Conservation (phyloP, 331 rosid genomes). For the Spiraea crenata region DNA sequence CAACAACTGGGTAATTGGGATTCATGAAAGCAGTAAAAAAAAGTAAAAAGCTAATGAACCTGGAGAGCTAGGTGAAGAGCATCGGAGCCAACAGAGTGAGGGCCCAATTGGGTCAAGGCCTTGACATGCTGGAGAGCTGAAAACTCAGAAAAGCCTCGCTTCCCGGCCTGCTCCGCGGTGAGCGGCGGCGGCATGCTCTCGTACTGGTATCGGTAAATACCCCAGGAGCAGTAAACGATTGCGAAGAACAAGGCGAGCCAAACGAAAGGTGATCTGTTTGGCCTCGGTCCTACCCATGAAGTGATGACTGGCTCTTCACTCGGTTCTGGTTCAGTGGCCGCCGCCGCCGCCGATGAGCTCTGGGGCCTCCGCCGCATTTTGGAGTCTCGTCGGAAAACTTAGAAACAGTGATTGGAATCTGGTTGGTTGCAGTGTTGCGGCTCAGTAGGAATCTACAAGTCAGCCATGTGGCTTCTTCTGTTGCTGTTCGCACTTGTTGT, state of each 20-base stretch:
- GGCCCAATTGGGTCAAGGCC: slow-evolving; percentile 83
- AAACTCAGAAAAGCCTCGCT: slow-evolving; percentile 86
- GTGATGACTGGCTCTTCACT: neutral
- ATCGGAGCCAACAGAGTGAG: slow-evolving; percentile 83
- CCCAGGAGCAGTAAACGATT: slow-evolving; percentile 49
- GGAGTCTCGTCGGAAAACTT: neutral
- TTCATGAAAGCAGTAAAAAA: neutral
- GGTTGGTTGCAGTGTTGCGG: neutral
- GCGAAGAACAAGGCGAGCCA: slow-evolving; percentile 58
- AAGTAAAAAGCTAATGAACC: slow-evolving; percentile 31
- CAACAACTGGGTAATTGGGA: neutral
- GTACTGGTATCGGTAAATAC: slow-evolving; percentile 64
- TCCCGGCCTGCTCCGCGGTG: slow-evolving; percentile 74
- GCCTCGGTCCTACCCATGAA: slow-evolving; percentile 11
- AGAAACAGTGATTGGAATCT: neutral
- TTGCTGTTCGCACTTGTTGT: neutral
- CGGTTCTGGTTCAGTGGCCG: slow-evolving; percentile 14
- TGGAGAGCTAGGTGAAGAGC: slow-evolving; percentile 62
- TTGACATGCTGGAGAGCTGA: slow-evolving; percentile 71
- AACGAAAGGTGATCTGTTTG: slow-evolving; percentile 61
- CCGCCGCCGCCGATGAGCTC: slow-evolving; percentile 32
- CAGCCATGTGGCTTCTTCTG: neutral
- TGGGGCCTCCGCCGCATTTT: slow-evolving; percentile 51
- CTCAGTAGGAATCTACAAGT: neutral
- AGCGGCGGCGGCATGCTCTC: slow-evolving; percentile 71